Evolutionary conservation across 441 rosid species (phyloP).

Genomic region (Syzygium syzygioides): DNA sequence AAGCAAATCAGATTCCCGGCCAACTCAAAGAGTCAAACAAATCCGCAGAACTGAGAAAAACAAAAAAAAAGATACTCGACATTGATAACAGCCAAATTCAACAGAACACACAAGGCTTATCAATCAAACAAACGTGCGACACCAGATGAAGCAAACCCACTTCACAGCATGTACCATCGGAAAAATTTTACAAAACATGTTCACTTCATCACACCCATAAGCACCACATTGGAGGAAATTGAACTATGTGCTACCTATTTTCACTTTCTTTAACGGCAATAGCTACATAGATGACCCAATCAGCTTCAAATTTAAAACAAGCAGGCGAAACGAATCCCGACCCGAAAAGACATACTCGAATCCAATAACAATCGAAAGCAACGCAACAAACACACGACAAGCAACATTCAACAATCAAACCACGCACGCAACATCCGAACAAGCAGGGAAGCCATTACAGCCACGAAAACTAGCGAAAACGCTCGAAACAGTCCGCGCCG

Average conservation of each 20-base stretch:
- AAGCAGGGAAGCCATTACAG: not conserved
- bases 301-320: not conserved
- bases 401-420: not conserved
- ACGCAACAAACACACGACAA: not conserved
- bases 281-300: not conserved
- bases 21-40: not conserved
- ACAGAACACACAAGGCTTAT: not conserved
- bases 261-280: not conserved
- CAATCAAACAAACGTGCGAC: not conserved
- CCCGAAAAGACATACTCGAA: not conserved
- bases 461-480: not conserved
- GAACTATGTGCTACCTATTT: not conserved
- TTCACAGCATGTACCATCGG: not conserved
- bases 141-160: not conserved
- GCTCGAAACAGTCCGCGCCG: not conserved
- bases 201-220: not conserved
- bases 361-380: not conserved
- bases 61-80: not conserved
- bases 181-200: not conserved
- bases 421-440: not conserved
- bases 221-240: not conserved
- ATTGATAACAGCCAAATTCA: not conserved
- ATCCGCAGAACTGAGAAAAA: not conserved
- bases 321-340: not conserved
- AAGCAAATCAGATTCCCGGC: not conserved